phyloP scores from a whole-genome alignment of 129 eudicot genomes.

The Helianthus annuus region HanXRQr2.0-SUNRISE NC_035433.2:52395113-52395612 shows the following conservation, averaged over 20 bases:
- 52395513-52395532: constrained; percentile 76
- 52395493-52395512: constrained; percentile 57
- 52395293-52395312: constrained; percentile 53
- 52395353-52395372: constrained; percentile 54
- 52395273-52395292: constrained; percentile 91
- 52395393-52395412: constrained; percentile 61
- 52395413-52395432: constrained; percentile 63
- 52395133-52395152: constrained; percentile 37
- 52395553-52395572: constrained; percentile 75
- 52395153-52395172: constrained; percentile 12
- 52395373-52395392: constrained; percentile 48
- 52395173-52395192: no score
- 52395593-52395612: constrained; percentile 56
- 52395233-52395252: constrained; percentile 85
- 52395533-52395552: constrained; percentile 77
- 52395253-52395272: constrained; percentile 76
- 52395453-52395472: constrained; percentile 54
- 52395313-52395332: constrained; percentile 84
- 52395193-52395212: constrained; percentile 31
- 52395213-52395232: constrained; percentile 89
- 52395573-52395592: constrained; percentile 56
- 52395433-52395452: constrained; percentile 56
- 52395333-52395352: constrained; percentile 57
- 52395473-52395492: constrained; percentile 72
- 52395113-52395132: constrained; percentile 93